Evolutionary conservation across 345 rosid genomes (phyloP).

Genomic region (Hibiscus syriacus): DNA sequence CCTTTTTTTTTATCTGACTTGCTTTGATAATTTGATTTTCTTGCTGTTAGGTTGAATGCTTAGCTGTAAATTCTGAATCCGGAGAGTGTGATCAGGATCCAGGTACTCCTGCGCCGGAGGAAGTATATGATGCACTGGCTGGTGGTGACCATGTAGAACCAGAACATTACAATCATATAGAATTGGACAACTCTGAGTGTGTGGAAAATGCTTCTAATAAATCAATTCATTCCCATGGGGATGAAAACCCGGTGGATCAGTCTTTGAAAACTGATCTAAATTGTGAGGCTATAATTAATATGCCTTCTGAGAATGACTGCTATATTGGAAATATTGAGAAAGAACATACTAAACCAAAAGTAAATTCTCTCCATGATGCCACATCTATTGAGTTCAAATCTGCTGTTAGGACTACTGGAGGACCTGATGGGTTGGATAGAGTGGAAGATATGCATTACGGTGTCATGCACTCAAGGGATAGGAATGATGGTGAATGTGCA

Average conservation of each 20-base stretch:
- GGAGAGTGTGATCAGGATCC: constrained; percentile 83
- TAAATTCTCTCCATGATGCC: constrained; percentile 19
- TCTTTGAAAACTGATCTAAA: no score
- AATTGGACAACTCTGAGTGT: constrained; percentile 25
- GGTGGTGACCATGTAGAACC: constrained; percentile 62
- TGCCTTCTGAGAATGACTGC: constrained; percentile 24
- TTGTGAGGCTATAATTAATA: constrained; percentile 12
- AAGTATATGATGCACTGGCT: constrained; percentile 55
- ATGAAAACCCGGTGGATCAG: constrained; percentile 18
- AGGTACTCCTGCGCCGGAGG: constrained; percentile 74
- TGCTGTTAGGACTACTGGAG: constrained; percentile 20
- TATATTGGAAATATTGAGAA: constrained; percentile 22
- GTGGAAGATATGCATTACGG: constrained; percentile 25
- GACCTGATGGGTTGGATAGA: constrained; percentile 26
- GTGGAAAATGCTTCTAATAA: constrained; percentile 25
- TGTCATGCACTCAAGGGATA: constrained; percentile 13
- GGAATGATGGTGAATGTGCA: constrained; percentile 26
- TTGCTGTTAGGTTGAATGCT: constrained; percentile 41
- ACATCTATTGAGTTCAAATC: constrained; percentile 22
- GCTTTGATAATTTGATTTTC: background rate
- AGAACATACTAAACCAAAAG: constrained; percentile 15
- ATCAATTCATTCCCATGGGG: constrained; percentile 21
- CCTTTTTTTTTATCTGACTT: background rate
- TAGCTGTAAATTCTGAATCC: constrained; percentile 34
- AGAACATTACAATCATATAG: constrained; percentile 41